Percentiles rank a stretch among this genome's conserved stretches.
phyloP scores from a whole-genome alignment of 2,329 filamentous ascomycete genomes.

The Talaromyces funiculosus region DNA sequence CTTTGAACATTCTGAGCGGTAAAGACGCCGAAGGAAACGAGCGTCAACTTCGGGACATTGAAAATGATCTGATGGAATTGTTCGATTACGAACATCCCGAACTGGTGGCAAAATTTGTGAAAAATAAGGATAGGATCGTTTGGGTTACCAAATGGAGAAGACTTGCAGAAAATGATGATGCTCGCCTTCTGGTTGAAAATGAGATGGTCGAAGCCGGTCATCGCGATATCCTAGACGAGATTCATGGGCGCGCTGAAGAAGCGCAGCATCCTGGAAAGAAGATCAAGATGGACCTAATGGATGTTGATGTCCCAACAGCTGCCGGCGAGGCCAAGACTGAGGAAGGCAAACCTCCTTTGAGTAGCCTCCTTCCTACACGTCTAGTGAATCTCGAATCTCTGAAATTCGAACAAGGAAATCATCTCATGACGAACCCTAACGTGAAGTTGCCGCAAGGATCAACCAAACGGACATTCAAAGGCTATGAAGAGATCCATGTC shows the following conservation, averaged over 20 bases:
- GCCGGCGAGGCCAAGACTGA: conserved; percentile 35
- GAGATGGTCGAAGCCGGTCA: conserved; percentile 89
- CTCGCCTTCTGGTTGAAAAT: conserved; percentile 70
- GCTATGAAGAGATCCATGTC: conserved; percentile 97
- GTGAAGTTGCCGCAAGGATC: conserved; percentile 91
- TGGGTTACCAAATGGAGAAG: conserved; percentile 88
- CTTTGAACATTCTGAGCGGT: conserved; percentile 75
- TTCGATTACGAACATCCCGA: conserved; percentile 97
- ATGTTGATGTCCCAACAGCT: conserved; percentile 68
- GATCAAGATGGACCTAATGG: conserved; percentile 79
- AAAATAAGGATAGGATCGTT: conserved; percentile 87
- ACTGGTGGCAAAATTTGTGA: conserved; percentile 81
- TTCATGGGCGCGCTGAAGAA: conserved; percentile 64
- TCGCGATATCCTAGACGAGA: conserved; percentile 78
- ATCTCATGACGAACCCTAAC: conserved; percentile 98
- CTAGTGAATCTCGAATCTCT: conserved; percentile 93
- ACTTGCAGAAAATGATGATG: conserved; percentile 69
- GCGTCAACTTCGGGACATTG: conserved; percentile 82
- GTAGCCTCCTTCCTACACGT: conserved; percentile 78
- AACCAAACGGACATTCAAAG: conserved; percentile 92
- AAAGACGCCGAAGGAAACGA: conserved; percentile 69
- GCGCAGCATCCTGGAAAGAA: conserved; percentile 64
- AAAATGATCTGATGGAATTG: conserved; percentile 96
- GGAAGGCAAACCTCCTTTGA: conserved; percentile 55
- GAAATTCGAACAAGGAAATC: conserved; percentile 95